Evolutionary conservation across 2,329 filamentous ascomycete genomes (phyloP).

Genomic region (Blastomyces silverae): DNA sequence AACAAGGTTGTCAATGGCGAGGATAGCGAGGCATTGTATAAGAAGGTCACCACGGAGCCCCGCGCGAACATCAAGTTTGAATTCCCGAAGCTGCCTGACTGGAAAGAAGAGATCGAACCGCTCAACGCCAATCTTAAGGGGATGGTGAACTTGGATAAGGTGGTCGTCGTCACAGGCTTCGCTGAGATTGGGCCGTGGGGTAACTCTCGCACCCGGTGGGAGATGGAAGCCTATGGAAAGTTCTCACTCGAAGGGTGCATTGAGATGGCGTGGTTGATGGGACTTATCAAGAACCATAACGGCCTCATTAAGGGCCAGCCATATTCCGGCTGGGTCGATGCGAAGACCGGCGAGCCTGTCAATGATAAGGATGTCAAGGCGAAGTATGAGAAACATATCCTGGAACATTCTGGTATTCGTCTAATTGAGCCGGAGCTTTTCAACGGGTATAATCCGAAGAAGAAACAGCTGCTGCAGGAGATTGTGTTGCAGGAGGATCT

Average conservation of each 20-base stretch:
- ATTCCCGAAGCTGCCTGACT: slow-evolving; percentile 84
- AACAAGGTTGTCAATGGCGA: slow-evolving; percentile 97
- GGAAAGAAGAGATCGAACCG: slow-evolving; percentile 83
- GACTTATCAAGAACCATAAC: slow-evolving; percentile 97
- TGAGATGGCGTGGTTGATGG: slow-evolving; percentile 99
- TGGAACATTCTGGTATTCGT: slow-evolving; percentile 95
- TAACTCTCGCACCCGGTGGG: slow-evolving; percentile 96
- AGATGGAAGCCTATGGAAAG: slow-evolving; percentile 95
- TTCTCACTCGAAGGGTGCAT: slow-evolving; percentile 97
- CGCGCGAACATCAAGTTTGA: slow-evolving; percentile 98
- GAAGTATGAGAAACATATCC: slow-evolving; percentile 94
- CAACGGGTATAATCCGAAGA: slow-evolving; percentile 92
- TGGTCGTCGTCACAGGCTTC: slow-evolving; percentile 95
- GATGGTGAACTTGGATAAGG: slow-evolving; percentile 98
- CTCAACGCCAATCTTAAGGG: slow-evolving; percentile 84
- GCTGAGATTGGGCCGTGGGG: slow-evolving; percentile 96
- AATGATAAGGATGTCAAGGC: slow-evolving; percentile 97
- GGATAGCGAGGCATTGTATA: slow-evolving; percentile 84
- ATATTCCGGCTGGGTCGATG: slow-evolving; percentile 92
- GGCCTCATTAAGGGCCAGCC: slow-evolving; percentile 91
- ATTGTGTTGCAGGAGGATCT: slow-evolving; percentile 96
- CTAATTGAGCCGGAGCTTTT: slow-evolving; percentile 97
- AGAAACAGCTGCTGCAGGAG: slow-evolving; percentile 97
- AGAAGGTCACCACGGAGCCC: slow-evolving; percentile 86
- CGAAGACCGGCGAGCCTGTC: slow-evolving; percentile 88